Percentiles rank a stretch among this genome's conserved stretches.
phyloP scores from a whole-genome alignment of 2,329 filamentous ascomycete species.

The Exophiala spinifera region DNA sequence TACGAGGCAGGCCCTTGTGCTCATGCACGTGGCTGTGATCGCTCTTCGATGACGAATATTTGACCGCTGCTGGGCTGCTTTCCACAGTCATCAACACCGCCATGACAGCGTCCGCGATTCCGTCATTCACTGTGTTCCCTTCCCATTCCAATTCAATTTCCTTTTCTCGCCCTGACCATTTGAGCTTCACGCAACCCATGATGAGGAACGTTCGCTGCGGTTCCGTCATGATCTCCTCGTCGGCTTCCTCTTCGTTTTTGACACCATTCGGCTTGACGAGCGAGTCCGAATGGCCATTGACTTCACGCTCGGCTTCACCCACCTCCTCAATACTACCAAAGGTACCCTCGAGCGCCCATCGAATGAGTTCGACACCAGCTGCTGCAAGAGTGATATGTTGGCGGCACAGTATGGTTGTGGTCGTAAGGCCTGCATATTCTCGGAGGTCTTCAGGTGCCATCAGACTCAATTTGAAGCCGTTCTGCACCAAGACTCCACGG shows the following conservation, averaged over 20 bases:
- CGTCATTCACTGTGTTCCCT: constrained; percentile 95
- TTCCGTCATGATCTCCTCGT: constrained; percentile 44
- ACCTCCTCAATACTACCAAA: constrained; percentile 76
- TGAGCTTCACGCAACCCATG: constrained; percentile 88
- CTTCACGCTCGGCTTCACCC: constrained; percentile 26
- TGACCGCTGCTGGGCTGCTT: constrained; percentile 89
- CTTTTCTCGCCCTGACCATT: constrained; percentile 66
- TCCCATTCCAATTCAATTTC: constrained; percentile 95
- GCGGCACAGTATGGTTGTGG: constrained; percentile 88
- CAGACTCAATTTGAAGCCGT: constrained; percentile 93
- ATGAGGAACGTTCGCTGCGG: constrained; percentile 55
- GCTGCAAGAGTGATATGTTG: constrained; percentile 85
- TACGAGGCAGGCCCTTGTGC: constrained; percentile 43
- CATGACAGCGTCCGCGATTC: constrained; percentile 95
- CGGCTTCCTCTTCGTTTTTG: constrained; percentile 40
- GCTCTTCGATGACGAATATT: constrained; percentile 57
- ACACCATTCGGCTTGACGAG: constrained; percentile 32
- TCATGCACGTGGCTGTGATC: constrained; percentile 39
- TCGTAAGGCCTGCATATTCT: constrained; percentile 95
- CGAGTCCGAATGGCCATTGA: constrained; percentile 19
- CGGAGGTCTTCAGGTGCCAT: constrained; percentile 96
- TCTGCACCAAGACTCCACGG: constrained; percentile 89
- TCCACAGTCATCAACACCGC: constrained; percentile 89
- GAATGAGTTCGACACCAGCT: constrained; percentile 84
- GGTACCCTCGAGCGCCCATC: constrained; percentile 90